Evolutionary conservation across 768 basidiomycete genomes (phyloP), one percentile per base, ranked within the genome.

Genomic region (Nidularia sp.): DNA sequence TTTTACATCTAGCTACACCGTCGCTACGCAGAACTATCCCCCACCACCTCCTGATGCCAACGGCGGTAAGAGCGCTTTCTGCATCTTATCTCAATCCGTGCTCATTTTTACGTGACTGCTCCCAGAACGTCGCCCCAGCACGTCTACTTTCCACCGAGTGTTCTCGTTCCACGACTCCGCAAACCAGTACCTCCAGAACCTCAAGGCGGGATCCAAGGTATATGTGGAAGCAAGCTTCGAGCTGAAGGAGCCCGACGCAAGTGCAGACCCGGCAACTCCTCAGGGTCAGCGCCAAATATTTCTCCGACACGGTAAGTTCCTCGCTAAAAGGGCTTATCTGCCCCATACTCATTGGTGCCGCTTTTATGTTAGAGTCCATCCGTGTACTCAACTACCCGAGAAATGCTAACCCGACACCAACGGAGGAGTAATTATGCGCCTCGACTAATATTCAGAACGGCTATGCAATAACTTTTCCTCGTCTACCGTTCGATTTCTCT

Each of bases 201-300:
- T 95, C 39, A 77, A 68, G 59, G 89, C 88, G 57, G 92, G 92
- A 4, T 70, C 79, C 47, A 83, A 73, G 53, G 91, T 95, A 13
- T 93, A 84, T 55, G 90, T 90, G 34, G 92, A 95, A 66, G 85
- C 90, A 31, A 76, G 73, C 57, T 92, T 79, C 55, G 90, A 92
- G 66, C 66, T 93, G 22, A 80, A 85, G 36, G 88, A 92, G 53
- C 80, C 90, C 6, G 86, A 87, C 39, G 66, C 76, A 5, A 75
- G 70, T 36, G 81, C 88, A 9, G 88, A 90, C 48, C 75, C 88
- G 2, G 68, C 77, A 47, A 80, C 87, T 0, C 80, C 85, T 32
- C 76, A 83, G 50, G 86, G 84, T 1, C 90, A 91, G 62, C 84
- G 88, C 33, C 90, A 92, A 65, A 86, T 93, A 50, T 87, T 91